phyloP scores from a whole-genome alignment of 495 filamentous ascomycete species.

The Penicillium mononematosum region DNA sequence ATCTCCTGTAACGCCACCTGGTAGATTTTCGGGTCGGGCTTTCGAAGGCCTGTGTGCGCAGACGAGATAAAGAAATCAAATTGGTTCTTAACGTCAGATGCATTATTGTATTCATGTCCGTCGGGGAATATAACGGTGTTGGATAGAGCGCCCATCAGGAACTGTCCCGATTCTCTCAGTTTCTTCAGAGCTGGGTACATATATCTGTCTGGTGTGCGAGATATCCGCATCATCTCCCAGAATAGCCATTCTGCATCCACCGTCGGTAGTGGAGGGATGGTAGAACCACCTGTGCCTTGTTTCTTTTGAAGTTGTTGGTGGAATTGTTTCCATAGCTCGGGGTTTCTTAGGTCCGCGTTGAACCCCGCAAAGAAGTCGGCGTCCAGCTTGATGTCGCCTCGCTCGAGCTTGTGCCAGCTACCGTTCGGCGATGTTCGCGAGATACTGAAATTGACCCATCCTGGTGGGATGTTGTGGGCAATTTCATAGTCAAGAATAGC shows the following conservation, averaged over 20 bases:
- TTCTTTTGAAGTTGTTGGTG: slow-evolving; percentile 42
- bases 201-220: slow-evolving; percentile 71
- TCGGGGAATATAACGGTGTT: slow-evolving; percentile 85
- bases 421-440: slow-evolving; percentile 73
- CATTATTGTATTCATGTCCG: slow-evolving; percentile 56
- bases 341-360: slow-evolving; percentile 66
- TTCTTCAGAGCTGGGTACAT: slow-evolving; percentile 82
- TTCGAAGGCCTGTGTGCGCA: slow-evolving; percentile 83
- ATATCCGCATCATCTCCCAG: slow-evolving; percentile 85
- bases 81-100: slow-evolving; percentile 51
- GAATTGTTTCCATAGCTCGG: slow-evolving; percentile 64
- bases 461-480: slow-evolving; percentile 68
- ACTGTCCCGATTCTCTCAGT: slow-evolving; percentile 60
- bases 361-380: slow-evolving; percentile 74
- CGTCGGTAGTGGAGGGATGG: slow-evolving; percentile 62
- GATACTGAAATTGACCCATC: slow-evolving; percentile 91
- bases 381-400: slow-evolving; percentile 70
- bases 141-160: slow-evolving; percentile 76
- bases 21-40: slow-evolving; percentile 84
- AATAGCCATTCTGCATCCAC: slow-evolving; percentile 82
- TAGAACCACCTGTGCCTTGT: slow-evolving; percentile 24
- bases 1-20: slow-evolving; percentile 64
- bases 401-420: slow-evolving; percentile 82
- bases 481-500: slow-evolving; percentile 87
- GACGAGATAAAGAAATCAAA: slow-evolving; percentile 85